Conservation (phyloP, 352 stramenopile species). For the Phytophthora pisi region DNA sequence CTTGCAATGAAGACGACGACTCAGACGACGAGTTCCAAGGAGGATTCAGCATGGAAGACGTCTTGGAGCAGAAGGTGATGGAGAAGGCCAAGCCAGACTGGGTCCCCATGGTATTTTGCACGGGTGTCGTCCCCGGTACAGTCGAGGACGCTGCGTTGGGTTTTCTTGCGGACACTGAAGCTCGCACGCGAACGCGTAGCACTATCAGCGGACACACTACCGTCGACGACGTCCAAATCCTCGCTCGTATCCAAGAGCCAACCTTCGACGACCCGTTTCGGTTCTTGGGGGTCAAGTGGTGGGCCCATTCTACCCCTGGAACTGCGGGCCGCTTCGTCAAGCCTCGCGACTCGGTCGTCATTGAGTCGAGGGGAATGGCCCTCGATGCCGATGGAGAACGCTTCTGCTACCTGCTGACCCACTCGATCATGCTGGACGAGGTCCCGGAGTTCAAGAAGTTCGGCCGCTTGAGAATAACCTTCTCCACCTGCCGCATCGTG, state of each 20-base stretch:
- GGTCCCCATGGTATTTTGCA: constrained; percentile 32
- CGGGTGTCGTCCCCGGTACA: constrained; percentile 34
- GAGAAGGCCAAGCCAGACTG: constrained; percentile 25
- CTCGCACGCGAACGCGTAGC: constrained; percentile 30
- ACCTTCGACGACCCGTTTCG: constrained; percentile 46
- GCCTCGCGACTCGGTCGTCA: constrained; percentile 38
- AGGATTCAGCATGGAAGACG: constrained; percentile 10
- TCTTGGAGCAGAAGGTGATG: constrained; percentile 27
- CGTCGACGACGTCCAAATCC: constrained; percentile 30
- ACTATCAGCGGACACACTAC: constrained; percentile 27
- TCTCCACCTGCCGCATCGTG: constrained; percentile 45
- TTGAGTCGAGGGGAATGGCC: constrained; percentile 43
- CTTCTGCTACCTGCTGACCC: constrained; percentile 39
- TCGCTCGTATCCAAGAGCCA: constrained; percentile 38
- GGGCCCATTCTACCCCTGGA: constrained; percentile 27
- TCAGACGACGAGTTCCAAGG: constrained; percentile 17
- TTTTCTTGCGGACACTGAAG: constrained; percentile 38
- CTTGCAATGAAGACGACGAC: constrained; percentile 19
- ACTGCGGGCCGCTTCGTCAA: constrained; percentile 35
- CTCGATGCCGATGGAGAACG: constrained; percentile 33
- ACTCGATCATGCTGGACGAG: constrained; percentile 37
- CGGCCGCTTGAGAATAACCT: constrained; percentile 32
- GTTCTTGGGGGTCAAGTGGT: constrained; percentile 53
- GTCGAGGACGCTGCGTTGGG: constrained; percentile 47
- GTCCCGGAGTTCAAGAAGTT: constrained; percentile 28